Conservation (phyloP, 164 flowering plant species). For the Vitis labrusca region DNA sequence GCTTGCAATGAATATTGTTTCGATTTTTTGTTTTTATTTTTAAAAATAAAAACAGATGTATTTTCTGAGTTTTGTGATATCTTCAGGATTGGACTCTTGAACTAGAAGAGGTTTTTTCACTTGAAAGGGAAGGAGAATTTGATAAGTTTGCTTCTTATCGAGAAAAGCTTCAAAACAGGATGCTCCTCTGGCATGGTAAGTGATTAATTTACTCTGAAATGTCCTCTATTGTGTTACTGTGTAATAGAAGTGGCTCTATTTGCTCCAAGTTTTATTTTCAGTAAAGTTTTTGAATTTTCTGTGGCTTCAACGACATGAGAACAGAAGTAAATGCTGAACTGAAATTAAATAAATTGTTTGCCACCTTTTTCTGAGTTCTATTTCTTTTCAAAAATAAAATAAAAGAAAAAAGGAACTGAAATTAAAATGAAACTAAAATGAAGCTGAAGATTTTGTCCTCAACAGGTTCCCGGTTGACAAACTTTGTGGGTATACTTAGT, state of each 20-base stretch:
- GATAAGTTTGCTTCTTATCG: slow-evolving; percentile 72
- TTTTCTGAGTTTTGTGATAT: slow-evolving; percentile 7
- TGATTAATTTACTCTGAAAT: background rate
- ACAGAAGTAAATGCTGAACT: background rate
- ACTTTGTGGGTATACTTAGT: slow-evolving; percentile 94
- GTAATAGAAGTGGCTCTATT: background rate
- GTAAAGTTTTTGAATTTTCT: background rate
- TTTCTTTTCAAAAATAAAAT: too few species aligned
- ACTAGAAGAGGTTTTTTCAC: slow-evolving; percentile 89
- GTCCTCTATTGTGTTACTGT: background rate
- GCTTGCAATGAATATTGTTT: background rate
- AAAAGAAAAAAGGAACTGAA: background rate
- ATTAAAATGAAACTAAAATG: background rate
- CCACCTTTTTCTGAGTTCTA: too few species aligned
- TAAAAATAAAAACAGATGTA: background rate
- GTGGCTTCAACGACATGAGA: background rate
- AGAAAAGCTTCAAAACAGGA: slow-evolving; percentile 74
- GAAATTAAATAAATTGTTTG: too few species aligned
- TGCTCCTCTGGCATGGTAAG: slow-evolving; percentile 99
- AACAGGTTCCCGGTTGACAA: slow-evolving; percentile 80
- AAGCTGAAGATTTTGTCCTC: background rate
- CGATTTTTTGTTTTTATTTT: background rate
- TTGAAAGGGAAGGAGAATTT: slow-evolving; percentile 85
- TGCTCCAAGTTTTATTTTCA: background rate
- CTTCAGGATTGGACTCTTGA: slow-evolving; percentile 89